phyloP scores from a whole-genome alignment of 306 rosid species.

The Cicer arietinum region DNA sequence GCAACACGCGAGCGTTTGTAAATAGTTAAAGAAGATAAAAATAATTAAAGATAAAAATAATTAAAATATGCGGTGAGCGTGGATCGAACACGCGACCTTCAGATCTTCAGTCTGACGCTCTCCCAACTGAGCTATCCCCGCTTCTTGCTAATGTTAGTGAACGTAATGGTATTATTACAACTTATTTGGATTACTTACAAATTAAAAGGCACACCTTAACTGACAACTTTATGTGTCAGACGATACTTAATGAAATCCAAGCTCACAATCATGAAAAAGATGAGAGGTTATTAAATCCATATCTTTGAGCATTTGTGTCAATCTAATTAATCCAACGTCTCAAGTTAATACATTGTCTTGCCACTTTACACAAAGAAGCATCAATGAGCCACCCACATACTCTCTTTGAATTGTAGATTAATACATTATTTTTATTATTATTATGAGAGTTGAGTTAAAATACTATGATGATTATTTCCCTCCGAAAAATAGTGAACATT shows the following conservation, averaged over 20 bases:
- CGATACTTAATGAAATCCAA: neutral
- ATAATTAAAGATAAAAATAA: no score
- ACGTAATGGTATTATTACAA: no score
- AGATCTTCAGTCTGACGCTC: conserved; percentile 88
- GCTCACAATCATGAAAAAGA: neutral
- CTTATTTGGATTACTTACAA: neutral
- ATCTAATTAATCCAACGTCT: neutral
- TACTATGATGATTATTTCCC: no score
- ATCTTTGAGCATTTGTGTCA: neutral
- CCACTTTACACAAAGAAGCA: neutral
- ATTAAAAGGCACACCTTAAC: neutral
- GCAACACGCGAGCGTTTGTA: no score
- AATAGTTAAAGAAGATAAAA: no score
- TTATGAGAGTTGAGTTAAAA: no score
- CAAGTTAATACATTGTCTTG: neutral
- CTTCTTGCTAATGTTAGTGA: neutral
- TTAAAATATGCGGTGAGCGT: conserved; percentile 54
- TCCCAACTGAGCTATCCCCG: conserved; percentile 94
- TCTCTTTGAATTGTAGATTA: neutral
- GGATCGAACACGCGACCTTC: conserved; percentile 83
- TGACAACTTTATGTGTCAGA: neutral
- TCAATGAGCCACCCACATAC: neutral
- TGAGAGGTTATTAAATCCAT: neutral
- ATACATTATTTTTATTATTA: no score
- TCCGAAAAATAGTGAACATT: no score